phyloP scores from a whole-genome alignment of 495 filamentous ascomycete species.

The Lepraria neglecta region DNA sequence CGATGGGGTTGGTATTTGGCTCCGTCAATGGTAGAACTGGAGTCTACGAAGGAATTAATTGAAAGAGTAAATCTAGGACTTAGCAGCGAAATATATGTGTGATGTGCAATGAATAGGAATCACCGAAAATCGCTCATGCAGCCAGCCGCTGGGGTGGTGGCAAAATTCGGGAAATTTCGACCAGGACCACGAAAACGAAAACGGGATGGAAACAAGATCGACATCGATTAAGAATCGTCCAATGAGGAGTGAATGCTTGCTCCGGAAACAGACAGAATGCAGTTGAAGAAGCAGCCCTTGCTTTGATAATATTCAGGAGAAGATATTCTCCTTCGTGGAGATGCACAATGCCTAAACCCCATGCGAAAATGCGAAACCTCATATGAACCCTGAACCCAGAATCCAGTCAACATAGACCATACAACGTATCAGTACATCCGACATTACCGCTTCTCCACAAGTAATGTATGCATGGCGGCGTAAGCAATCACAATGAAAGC shows the following conservation, averaged over 20 bases:
- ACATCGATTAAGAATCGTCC: neutral
- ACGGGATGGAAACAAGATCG: neutral
- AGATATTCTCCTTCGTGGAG: neutral
- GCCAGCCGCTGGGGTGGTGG: conserved; percentile 7
- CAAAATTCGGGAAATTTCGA: conserved; percentile 6
- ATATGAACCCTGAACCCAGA: neutral
- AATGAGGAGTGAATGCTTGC: neutral
- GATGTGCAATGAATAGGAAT: conserved; percentile 3
- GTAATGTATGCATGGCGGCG: conserved; percentile 82
- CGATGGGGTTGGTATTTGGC: too few relatives aligned
- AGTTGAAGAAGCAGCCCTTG: neutral
- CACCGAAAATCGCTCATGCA: conserved; percentile 9
- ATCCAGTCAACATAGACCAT: neutral
- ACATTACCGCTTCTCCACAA: conserved; percentile 79
- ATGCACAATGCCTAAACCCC: neutral
- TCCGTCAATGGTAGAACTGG: neutral
- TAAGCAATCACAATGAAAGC: conserved; percentile 87
- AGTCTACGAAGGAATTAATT: neutral
- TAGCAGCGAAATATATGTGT: neutral
- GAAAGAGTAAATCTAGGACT: neutral
- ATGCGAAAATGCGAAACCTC: neutral
- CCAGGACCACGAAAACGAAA: neutral
- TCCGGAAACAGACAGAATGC: too few relatives aligned
- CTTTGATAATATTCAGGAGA: neutral
- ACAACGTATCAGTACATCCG: neutral